Evolutionary conservation across 805 yeast species (phyloP).

Genomic region (Saccharomyces eubayanus): DNA sequence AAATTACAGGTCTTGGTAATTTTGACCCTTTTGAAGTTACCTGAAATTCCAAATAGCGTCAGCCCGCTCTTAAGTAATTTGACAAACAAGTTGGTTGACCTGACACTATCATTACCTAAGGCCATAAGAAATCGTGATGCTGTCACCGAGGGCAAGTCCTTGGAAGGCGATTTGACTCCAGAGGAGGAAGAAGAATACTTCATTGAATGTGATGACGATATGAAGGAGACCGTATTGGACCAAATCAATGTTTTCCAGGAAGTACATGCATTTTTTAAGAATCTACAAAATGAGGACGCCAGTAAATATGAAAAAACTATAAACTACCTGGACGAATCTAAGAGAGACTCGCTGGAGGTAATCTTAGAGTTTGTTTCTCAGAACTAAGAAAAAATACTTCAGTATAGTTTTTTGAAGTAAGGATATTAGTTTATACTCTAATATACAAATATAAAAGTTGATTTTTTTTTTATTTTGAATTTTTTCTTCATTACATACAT

Average conservation of each 20-base stretch:
- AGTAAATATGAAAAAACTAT: slow-evolving; percentile 36
- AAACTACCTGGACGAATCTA: slow-evolving; percentile 26
- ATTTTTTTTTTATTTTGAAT: not conserved
- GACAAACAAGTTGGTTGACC: slow-evolving; percentile 41
- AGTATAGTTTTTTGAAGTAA: not conserved
- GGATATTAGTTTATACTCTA: not conserved
- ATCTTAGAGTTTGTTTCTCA: slow-evolving; percentile 29
- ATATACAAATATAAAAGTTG: not conserved
- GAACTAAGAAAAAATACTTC: slow-evolving; percentile 6
- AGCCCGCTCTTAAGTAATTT: slow-evolving; percentile 39
- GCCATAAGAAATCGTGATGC: slow-evolving; percentile 64
- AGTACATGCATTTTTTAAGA: slow-evolving; percentile 47
- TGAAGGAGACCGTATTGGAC: slow-evolving; percentile 74
- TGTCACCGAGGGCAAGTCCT: slow-evolving; percentile 44
- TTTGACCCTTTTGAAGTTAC: slow-evolving; percentile 40
- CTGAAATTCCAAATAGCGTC: slow-evolving; percentile 34
- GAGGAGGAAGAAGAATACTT: slow-evolving; percentile 45
- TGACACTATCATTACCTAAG: slow-evolving; percentile 56
- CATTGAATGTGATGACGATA: slow-evolving; percentile 61
- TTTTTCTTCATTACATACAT: not conserved
- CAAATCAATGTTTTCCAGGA: slow-evolving; percentile 58
- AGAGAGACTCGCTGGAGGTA: slow-evolving; percentile 23
- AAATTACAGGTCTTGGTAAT: slow-evolving; percentile 66
- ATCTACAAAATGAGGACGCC: slow-evolving; percentile 40
- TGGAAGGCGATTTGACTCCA: slow-evolving; percentile 25